Percentiles rank a stretch among this genome's conserved stretches.
Conservation (phyloP, 768 basidiomycete species). For the Ephemerocybe angulata region DNA sequence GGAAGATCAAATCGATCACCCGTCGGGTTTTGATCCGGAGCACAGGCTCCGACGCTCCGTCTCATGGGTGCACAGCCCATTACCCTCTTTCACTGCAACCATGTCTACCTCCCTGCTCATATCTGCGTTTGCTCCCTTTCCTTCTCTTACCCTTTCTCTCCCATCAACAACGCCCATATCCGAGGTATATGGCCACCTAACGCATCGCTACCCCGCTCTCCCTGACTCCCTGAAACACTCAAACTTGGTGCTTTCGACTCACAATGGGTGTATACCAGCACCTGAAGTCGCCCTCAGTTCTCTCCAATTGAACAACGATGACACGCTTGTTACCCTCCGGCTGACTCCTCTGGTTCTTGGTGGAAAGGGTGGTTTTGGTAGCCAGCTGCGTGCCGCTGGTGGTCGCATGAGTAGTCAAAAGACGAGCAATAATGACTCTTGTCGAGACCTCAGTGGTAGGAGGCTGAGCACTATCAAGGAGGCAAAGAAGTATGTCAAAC, state of each 20-base stretch:
- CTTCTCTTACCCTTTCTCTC: conserved; percentile 30
- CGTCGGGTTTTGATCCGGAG: background rate
- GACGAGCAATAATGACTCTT: conserved; percentile 92
- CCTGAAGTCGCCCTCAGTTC: conserved; percentile 20
- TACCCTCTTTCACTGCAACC: background rate
- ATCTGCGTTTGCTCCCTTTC: conserved; percentile 37
- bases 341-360: conserved; percentile 75
- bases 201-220: conserved; percentile 32
- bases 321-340: conserved; percentile 57
- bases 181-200: conserved; percentile 30
- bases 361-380: conserved; percentile 97
- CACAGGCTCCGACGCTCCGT: background rate
- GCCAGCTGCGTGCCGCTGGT: conserved; percentile 93
- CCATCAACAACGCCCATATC: conserved; percentile 27
- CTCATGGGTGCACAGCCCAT: background rate
- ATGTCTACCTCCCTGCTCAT: conserved; percentile 33
- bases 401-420: conserved; percentile 97
- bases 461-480: conserved; percentile 93
- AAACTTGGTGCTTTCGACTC: conserved; percentile 35
- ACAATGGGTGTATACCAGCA: conserved; percentile 32
- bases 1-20: background rate
- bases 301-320: conserved; percentile 20
- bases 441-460: conserved; percentile 86
- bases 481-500: conserved; percentile 75
- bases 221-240: conserved; percentile 25